Conservation (phyloP, 345 rosid species). For the Eucalyptus lansdowneana region DNA sequence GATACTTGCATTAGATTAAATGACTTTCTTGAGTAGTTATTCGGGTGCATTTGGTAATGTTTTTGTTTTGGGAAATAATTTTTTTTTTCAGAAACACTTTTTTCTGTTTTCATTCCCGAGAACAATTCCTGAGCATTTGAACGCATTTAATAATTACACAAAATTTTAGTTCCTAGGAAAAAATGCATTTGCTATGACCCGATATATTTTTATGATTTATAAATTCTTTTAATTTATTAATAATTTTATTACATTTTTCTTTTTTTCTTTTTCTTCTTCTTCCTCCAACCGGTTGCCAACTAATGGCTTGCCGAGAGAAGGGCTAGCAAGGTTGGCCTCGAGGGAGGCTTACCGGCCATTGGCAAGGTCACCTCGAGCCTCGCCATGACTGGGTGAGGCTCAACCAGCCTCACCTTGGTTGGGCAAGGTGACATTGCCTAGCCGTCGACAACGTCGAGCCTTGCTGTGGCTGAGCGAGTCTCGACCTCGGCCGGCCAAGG, state of each 20-base stretch:
- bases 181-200: fast-evolving
- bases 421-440: fast-evolving
- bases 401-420: fast-evolving
- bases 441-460: fast-evolving
- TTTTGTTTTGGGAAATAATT: fast-evolving
- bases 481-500: fast-evolving
- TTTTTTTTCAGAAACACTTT: fast-evolving
- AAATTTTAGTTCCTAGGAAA: fast-evolving
- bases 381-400: fast-evolving
- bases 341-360: fast-evolving
- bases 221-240: no score
- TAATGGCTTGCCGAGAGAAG: fast-evolving
- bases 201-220: no score
- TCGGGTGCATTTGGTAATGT: fast-evolving
- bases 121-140: fast-evolving
- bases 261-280: no score
- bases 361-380: fast-evolving
- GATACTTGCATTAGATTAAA: not conserved
- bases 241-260: no score
- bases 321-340: fast-evolving
- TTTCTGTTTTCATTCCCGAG: fast-evolving
- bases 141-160: fast-evolving
- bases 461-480: fast-evolving
- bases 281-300: no score
- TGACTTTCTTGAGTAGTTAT: fast-evolving